phyloP scores from a whole-genome alignment of 192 early-diverging fungal species.

The Coemansia umbellata region DNA sequence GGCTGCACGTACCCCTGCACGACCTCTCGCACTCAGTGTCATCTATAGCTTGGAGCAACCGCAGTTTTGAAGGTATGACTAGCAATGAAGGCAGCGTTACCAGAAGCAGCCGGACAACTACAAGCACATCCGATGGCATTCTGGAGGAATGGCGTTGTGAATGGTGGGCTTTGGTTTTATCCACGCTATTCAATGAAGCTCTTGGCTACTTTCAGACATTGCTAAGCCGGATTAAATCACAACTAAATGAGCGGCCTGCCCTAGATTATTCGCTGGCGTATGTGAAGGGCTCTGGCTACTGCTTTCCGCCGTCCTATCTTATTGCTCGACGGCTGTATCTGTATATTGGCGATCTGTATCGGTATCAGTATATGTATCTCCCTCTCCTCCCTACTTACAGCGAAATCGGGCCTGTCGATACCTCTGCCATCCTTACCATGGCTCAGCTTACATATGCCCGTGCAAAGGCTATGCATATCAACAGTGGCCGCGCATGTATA shows the following conservation, averaged over 20 bases:
- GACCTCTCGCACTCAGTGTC: conserved; percentile 23
- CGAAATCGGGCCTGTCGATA: conserved; percentile 12
- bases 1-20: conserved; percentile 21
- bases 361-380: conserved; percentile 43
- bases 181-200: conserved; percentile 37
- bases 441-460: conserved; percentile 32
- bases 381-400: conserved; percentile 18
- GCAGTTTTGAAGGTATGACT: conserved; percentile 4
- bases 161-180: conserved; percentile 37
- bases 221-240: conserved; percentile 2
- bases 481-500: conserved; percentile 26
- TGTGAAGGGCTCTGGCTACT: neutral
- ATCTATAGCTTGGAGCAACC: conserved; percentile 23
- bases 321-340: conserved; percentile 29
- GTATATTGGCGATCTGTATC: conserved; percentile 39
- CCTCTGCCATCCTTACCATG: conserved; percentile 1
- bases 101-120: conserved; percentile 6
- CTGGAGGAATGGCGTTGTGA: conserved; percentile 33
- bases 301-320: conserved; percentile 1
- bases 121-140: conserved; percentile 2
- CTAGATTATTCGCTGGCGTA: conserved; percentile 5
- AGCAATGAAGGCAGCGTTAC: conserved; percentile 17
- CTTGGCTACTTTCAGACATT: conserved; percentile 37
- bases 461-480: conserved; percentile 26
- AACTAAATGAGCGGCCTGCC: conserved; percentile 4